Percentiles rank a stretch among this genome's conserved stretches.
These are phyloP conservation scores for Xylaria sp. DNA, from an alignment of 495 filamentous ascomycete species.

Conservation along the genomic window DNA sequence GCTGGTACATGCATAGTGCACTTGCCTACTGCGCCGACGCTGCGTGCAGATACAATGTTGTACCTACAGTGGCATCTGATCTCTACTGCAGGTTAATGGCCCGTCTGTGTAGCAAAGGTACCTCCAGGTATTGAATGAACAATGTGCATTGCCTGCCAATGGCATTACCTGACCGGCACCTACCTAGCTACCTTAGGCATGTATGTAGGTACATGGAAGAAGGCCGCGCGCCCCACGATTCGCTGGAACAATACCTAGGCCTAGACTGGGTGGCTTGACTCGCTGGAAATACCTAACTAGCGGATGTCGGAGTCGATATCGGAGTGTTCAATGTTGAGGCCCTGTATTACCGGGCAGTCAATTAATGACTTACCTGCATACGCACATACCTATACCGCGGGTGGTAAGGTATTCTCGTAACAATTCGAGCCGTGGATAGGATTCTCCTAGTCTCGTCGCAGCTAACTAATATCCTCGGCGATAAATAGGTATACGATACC, in stretches of 20 bases:
- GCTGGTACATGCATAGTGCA: background rate
- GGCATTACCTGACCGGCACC: too few relatives aligned
- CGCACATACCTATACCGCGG: too few relatives aligned
- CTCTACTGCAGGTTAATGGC: background rate
- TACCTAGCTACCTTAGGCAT: too few relatives aligned
- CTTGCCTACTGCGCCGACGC: background rate
- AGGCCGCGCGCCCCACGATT: background rate
- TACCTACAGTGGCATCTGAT: background rate
- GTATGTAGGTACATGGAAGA: background rate
- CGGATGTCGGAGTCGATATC: background rate
- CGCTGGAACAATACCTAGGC: background rate
- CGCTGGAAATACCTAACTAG: too few relatives aligned
- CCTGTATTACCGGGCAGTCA: background rate
- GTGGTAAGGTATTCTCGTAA: too few relatives aligned
- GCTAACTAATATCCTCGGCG: too few relatives aligned
- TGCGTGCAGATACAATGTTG: background rate
- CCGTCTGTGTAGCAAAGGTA: background rate
- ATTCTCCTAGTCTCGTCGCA: too few relatives aligned
- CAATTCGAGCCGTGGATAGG: too few relatives aligned
- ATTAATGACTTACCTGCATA: too few relatives aligned
- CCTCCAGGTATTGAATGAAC: background rate
- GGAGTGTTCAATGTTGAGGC: background rate
- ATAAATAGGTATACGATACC: too few relatives aligned
- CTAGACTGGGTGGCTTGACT: too few relatives aligned
- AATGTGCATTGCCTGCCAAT: background rate